Percentiles rank a stretch among this genome's conserved stretches.
Evolutionary conservation across 495 filamentous ascomycete species (phyloP).

Genomic region (Aspergillus avenaceus): DNA sequence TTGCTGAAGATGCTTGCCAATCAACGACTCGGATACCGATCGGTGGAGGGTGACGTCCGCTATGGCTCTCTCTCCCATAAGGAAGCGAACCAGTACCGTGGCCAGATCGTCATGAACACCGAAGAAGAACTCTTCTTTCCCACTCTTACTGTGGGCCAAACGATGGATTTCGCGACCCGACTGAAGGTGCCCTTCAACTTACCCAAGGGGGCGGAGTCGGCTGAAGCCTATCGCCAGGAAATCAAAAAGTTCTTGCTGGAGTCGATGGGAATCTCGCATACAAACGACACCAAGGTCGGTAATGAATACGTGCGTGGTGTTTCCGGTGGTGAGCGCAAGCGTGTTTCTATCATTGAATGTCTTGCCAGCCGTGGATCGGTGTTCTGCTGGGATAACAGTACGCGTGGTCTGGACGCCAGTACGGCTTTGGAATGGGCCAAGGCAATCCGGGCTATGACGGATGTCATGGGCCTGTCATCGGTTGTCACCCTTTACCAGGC

Average conservation of each 20-base stretch:
- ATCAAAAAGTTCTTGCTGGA: constrained; percentile 67
- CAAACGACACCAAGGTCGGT: constrained; percentile 73
- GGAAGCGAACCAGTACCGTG: constrained; percentile 57
- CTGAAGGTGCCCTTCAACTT: constrained; percentile 37
- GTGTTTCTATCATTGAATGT: constrained; percentile 65
- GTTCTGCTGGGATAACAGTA: constrained; percentile 61
- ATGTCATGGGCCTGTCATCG: constrained; percentile 41
- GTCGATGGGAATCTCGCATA: constrained; percentile 74
- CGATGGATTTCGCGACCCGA: constrained; percentile 61
- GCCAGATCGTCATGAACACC: constrained; percentile 66
- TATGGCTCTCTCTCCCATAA: constrained; percentile 24
- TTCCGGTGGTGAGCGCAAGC: constrained; percentile 78
- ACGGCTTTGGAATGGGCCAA: constrained; percentile 56
- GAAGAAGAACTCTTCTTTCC: constrained; percentile 75
- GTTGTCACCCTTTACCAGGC: constrained; percentile 59
- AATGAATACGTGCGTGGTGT: constrained; percentile 77
- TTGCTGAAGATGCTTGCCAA: constrained; percentile 63
- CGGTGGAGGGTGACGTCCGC: constrained; percentile 25
- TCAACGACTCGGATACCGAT: constrained; percentile 54
- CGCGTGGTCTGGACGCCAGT: constrained; percentile 56
- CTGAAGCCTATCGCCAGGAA: constrained; percentile 45
- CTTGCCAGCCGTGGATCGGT: constrained; percentile 60
- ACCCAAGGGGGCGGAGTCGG: constrained; percentile 35
- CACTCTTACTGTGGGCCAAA: constrained; percentile 64
- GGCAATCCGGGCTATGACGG: constrained; percentile 44